Evolutionary conservation across 1,139 yeast genomes (phyloP), one percentile per base, ranked within the genome.

Genomic region (Saccharomyces hybrid): DNA sequence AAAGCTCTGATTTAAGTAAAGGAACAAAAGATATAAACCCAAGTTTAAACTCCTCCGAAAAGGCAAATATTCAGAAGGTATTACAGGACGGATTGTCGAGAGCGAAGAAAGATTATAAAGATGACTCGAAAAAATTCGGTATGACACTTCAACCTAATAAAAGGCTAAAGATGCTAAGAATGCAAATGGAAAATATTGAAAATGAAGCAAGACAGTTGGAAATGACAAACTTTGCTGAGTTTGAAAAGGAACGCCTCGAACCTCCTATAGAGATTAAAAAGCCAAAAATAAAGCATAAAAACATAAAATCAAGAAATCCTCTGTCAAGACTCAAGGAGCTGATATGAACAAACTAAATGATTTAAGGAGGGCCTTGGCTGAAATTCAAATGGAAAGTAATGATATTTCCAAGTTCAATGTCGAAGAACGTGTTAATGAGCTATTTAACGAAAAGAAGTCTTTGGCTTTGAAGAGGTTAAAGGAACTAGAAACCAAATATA

Each of bases 151-250:
- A 88, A 66, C 96, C 97, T 8, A 86, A 86, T 63, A 79, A 86
- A 5, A 75, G 95, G 61, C 73, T 91, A 53, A 78, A 95, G 58
- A 84, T 82, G 51, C 76, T 91, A 58, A 78, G 97, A 57, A 89
- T 85, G 62, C 83, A 86, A 67, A 88, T 90, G 96, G 96, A 88
- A 54, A 85, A 82, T 58, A 77, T 93, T 53, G 97, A 89, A 64
- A 79, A 80, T 54, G 85, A 85, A 75, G 97, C 97, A 0, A 76
- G 96, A 59, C 89, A 86, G 66, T 77, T 91, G 59, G 98, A 91
- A 69, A 84, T 83, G 82, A 85, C 89, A 24, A 91, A 89, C 61
- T 89, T 89, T 64, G 84, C 73, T 46, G 83, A 79, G 27, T 65
- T 63, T 47, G 65, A 64, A 47, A 56, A 55, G 19, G 53, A 48